A percentile compares a stretch with the other conserved stretches of the same genome.
Evolutionary conservation across 2,329 filamentous ascomycete species (phyloP).

Genomic region (Diaporthe citri): DNA sequence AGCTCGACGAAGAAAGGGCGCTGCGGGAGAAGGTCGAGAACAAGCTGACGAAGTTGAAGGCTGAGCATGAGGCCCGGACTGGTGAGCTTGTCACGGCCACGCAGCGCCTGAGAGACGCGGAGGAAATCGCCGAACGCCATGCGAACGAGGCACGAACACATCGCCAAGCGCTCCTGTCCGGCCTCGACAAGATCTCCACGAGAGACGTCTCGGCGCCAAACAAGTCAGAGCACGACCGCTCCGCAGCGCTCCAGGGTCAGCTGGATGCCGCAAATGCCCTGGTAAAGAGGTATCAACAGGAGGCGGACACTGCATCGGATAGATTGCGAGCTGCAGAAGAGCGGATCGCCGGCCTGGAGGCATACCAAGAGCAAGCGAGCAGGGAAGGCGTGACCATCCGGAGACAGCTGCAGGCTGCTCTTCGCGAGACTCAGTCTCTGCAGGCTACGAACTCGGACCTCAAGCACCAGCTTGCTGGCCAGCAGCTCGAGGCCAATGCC

Average conservation of each 20-base stretch:
- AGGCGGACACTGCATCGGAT: slow-evolving; percentile 87
- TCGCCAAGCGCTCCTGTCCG: slow-evolving; percentile 83
- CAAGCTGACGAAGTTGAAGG: slow-evolving; percentile 80
- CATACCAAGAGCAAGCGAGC: slow-evolving; percentile 97
- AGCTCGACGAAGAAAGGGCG: slow-evolving; percentile 85
- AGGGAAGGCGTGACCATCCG: slow-evolving; percentile 91
- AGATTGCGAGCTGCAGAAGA: slow-evolving; percentile 94
- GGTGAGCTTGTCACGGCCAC: slow-evolving; percentile 81
- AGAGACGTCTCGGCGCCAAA: slow-evolving; percentile 62
- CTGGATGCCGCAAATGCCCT: slow-evolving; percentile 81
- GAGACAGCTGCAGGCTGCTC: slow-evolving; percentile 86
- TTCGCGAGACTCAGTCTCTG: slow-evolving; percentile 86
- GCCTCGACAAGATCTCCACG: slow-evolving; percentile 79
- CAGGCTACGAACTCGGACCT: slow-evolving; percentile 85
- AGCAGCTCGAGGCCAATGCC: slow-evolving; percentile 94
- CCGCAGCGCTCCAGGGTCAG: slow-evolving; percentile 82
- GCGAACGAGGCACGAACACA: slow-evolving; percentile 90
- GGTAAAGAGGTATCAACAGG: slow-evolving; percentile 89
- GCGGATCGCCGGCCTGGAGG: slow-evolving; percentile 94
- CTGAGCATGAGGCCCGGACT: slow-evolving; percentile 85
- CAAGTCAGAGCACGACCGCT: slow-evolving; percentile 72
- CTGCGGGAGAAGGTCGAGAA: slow-evolving; percentile 80
- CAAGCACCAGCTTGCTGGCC: slow-evolving; percentile 83
- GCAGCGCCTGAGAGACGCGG: slow-evolving; percentile 83
- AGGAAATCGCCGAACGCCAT: slow-evolving; percentile 89